phyloP scores from a whole-genome alignment of 1,284 basidiomycete genomes.

The Retiboletus flavoniger region DNA sequence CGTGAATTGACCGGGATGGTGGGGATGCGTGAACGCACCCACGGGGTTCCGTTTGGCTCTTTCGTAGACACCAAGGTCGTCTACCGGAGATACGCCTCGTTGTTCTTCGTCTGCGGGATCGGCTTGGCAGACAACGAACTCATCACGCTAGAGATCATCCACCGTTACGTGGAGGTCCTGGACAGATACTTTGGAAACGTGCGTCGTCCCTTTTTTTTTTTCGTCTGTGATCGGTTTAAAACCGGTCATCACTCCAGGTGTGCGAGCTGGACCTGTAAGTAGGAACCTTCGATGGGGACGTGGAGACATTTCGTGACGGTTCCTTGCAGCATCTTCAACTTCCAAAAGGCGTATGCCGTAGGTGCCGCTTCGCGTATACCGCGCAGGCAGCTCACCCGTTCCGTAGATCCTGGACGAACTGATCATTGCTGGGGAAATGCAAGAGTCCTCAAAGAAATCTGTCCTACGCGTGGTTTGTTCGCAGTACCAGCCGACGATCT shows the following conservation, averaged over 20 bases:
- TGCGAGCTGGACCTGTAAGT: slow-evolving; percentile 92
- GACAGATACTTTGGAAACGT: slow-evolving; percentile 99
- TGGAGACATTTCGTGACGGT: not conserved
- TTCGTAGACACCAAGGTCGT: slow-evolving; percentile 88
- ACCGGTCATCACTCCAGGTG: slow-evolving; percentile 54
- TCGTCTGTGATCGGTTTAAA: not conserved
- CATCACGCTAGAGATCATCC: slow-evolving; percentile 94
- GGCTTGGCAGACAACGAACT: slow-evolving; percentile 88
- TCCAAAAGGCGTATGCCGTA: slow-evolving; percentile 95
- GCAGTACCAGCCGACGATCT: not conserved
- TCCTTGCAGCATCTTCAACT: slow-evolving; percentile 85
- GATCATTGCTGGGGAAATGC: slow-evolving; percentile 96
- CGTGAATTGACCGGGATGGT: not conserved
- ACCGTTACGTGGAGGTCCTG: slow-evolving; percentile 98
- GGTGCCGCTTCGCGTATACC: slow-evolving; percentile 24
- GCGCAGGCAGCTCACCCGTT: slow-evolving; percentile 9
- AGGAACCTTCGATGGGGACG: not conserved
- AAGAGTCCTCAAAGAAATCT: slow-evolving; percentile 98
- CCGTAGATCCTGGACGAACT: slow-evolving; percentile 91
- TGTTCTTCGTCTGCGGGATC: slow-evolving; percentile 98
- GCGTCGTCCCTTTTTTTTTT: slow-evolving; percentile 26
- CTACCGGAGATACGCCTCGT: slow-evolving; percentile 94
- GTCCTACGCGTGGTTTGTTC: slow-evolving; percentile 79
- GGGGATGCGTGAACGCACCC: not conserved
- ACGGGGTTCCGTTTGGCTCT: not conserved